Conservation (phyloP, 306 rosid species). For the Quercus suber region DNA sequence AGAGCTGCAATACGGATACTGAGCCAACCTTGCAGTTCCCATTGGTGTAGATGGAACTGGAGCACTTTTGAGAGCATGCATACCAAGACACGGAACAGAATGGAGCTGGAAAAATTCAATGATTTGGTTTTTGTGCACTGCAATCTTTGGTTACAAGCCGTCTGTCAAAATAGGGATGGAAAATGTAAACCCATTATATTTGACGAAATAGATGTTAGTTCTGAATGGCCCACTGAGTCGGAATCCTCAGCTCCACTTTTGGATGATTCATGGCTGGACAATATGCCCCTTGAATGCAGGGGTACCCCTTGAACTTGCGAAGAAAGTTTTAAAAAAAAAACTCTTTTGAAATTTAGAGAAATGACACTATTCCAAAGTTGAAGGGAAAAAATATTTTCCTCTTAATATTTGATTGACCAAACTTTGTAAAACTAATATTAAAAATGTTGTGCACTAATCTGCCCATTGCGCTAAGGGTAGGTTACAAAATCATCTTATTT, state of each 20-base stretch:
- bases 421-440: no score
- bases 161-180: conserved; percentile 34
- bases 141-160: conserved; percentile 60
- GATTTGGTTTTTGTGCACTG: conserved; percentile 67
- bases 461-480: no score
- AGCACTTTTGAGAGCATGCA: conserved; percentile 50
- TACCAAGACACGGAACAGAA: conserved; percentile 35
- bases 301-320: conserved; percentile 32
- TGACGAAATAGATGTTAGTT: conserved; percentile 57
- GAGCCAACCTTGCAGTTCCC: conserved; percentile 72
- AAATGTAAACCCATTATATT: conserved; percentile 44
- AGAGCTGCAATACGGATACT: conserved; percentile 61
- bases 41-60: conserved; percentile 68
- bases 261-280: conserved; percentile 69
- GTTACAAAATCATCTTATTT: no score
- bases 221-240: conserved; percentile 64
- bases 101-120: conserved; percentile 44
- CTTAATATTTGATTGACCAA: no score
- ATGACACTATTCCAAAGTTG: neutral
- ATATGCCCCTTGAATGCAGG: conserved; percentile 40
- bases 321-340: neutral
- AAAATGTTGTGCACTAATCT: no score
- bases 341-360: accelerated
- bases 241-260: conserved; percentile 45
- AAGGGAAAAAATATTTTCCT: neutral